A percentile compares a stretch with the other conserved stretches of the same genome.
These are phyloP conservation scores for Entomortierella chlamydospora DNA, from an alignment of 192 early-diverging fungal genomes.

Conservation along the genomic window DNA sequence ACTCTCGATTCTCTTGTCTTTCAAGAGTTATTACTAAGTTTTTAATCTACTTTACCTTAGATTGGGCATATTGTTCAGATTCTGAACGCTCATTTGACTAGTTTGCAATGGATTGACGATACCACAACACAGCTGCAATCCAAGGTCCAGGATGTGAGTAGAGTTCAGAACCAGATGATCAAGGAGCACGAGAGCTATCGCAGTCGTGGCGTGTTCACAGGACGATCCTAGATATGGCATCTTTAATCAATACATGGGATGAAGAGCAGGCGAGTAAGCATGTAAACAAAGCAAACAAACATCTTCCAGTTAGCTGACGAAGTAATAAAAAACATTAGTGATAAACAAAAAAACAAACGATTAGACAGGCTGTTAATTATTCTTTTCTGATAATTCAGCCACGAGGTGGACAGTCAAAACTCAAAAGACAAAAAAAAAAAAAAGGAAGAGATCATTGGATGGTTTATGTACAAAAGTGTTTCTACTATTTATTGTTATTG, in stretches of 20 bases:
- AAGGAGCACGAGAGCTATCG: conserved; percentile 51
- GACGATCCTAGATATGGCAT: conserved; percentile 8
- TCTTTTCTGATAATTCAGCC: no score
- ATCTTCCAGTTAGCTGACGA: no score
- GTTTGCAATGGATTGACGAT: conserved; percentile 93
- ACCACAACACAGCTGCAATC: conserved; percentile 66
- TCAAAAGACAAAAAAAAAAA: no score
- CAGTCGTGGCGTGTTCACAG: conserved; percentile 41
- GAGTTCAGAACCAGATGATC: conserved; percentile 51
- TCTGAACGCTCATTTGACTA: conserved; percentile 90
- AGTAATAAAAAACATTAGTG: neutral
- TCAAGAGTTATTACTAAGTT: no score
- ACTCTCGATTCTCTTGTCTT: neutral
- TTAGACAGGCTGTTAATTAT: no score
- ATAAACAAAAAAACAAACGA: neutral
- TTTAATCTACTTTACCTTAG: no score
- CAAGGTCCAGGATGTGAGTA: conserved; percentile 66
- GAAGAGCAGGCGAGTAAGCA: neutral
- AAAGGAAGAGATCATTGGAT: no score
- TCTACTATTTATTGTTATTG: neutral
- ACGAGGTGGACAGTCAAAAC: no score
- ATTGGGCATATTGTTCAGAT: conserved; percentile 86
- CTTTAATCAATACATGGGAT: neutral
- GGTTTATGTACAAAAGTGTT: neutral
- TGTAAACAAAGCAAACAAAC: no score